Base-by-base conservation (phyloP, 257 asterid genomes). In the Ocimum tenuiflorum region DNA sequence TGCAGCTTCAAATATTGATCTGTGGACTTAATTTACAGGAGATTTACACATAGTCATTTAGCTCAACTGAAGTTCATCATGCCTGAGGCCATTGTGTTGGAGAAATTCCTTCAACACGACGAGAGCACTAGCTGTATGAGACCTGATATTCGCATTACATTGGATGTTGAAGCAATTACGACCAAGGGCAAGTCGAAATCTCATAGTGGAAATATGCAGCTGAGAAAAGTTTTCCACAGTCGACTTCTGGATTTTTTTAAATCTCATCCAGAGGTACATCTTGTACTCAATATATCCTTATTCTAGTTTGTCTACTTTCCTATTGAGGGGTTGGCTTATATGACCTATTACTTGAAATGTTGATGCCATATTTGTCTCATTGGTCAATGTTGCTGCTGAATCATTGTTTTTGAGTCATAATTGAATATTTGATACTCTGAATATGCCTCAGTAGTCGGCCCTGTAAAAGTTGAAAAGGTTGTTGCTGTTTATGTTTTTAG, bases 21-120 rank as follows among this genome's bases (percentile, higher is more conserved):
- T n/a, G 31, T 57, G 53, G 42, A 48, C 48, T 65, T 3, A 51
- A 64, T 39, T 71, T 53, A 24, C 85, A 94, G 97, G 94, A 90
- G 89, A 83, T 86, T 92, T 69, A 67, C 87, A 1, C 67, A 73
- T 55, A 53, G 78, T 23, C 94, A 92, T 82, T 80, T 91, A 72
- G 95, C 88, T 49, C 96, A 91, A 74, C 9, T 91, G 79, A 88
- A 86, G 81, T 91, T 76, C 67, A 63, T 91, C 68, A 51, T 91
- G 86, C 92, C 95, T 12, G 96, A 86, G 80, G 95, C 83, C 35
- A 81, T 92, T 63, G 84, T 77, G 75, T 13, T 92, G 12, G 86
- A 83, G 81, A 89, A 82, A 78, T 67, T 75, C 29, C 81, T 84
- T 60, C 74, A 47, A 47, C 81, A 36, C 13, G 99, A 92, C 52